Base-by-base conservation (phyloP, 331 rosid genomes). In the Rosa hybrid region DNA sequence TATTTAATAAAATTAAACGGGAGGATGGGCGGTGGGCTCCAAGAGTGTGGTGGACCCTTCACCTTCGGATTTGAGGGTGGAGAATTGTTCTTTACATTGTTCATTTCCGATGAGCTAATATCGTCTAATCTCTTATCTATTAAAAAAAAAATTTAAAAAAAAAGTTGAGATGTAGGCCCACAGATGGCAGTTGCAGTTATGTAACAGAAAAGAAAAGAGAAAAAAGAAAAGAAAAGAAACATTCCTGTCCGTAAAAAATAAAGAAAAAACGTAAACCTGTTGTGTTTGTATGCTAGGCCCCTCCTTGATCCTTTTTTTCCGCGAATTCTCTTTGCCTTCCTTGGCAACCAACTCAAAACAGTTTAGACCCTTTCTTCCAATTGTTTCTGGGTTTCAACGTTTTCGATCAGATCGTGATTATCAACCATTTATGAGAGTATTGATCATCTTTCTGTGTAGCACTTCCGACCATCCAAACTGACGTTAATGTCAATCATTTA, bases 351-450 rank as follows among this genome's bases (percentile, higher is more conserved):
- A 67, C 71, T 17, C 71, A 67, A 16, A 14, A 6, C n/a, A 57
- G 50, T 20, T 41, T 68, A 68, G 72, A 68, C 50, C 49, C 23
- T 68, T 68, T 68, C 27, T 68, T 68, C 72, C 71, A 16, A 65
- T 65, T 44, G 72, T 68, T 68, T 68, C 72, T 68, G 72, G 72
- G 72, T 68, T 68, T 38, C 71, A 65, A 38, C n/a, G 12, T 65
- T 68, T 68, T 64, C n/a, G 69, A 64, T 64, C 45, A 30, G 21
- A 64, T 64, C 20, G 4, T 27, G 21, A 64, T 27, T 23, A 67
- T 67, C 46, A 67, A 8, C 45, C 45, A 68, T 68, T 68, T 68
- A 49, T 9, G 7, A 68, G 23, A 16, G n/a, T 68, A 7, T 23
- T 63, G 23, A 67, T 67, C 27, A 39, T 39, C n/a, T 30, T 30